Percentiles rank a stretch among this genome's conserved stretches.
Conservation (phyloP, 2,329 filamentous ascomycete species). For the Pseudogymnoascus sp. region DNA sequence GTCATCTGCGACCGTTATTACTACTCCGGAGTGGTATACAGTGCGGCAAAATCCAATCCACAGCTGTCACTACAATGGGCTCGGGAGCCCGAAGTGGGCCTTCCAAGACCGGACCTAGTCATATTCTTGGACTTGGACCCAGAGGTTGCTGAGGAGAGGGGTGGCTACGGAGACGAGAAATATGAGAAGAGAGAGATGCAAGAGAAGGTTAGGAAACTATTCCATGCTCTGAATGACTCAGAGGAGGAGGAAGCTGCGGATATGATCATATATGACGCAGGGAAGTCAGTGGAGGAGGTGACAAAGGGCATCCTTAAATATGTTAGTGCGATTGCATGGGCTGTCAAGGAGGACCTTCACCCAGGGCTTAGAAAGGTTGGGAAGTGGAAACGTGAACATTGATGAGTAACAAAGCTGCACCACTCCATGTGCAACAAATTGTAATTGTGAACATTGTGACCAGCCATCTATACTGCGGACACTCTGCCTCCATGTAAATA, state of each 20-base stretch:
- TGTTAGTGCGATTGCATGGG: conserved; percentile 32
- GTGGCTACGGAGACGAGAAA: conserved; percentile 81
- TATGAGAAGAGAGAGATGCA: conserved; percentile 87
- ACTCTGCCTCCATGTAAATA: conserved; percentile 2
- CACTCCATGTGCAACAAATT: neutral
- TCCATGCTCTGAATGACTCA: conserved; percentile 44
- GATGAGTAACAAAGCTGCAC: neutral
- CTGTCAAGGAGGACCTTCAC: conserved; percentile 1
- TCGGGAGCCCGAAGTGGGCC: conserved; percentile 70
- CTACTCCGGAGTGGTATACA: conserved; percentile 90
- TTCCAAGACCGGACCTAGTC: conserved; percentile 80
- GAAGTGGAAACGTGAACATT: conserved; percentile 13
- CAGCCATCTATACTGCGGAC: neutral
- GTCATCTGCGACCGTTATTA: conserved; percentile 91
- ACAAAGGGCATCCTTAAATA: conserved; percentile 38
- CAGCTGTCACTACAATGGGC: conserved; percentile 69
- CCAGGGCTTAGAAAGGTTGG: neutral
- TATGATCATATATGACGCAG: conserved; percentile 46
- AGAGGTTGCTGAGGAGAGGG: conserved; percentile 61
- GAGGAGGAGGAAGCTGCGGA: conserved; percentile 45
- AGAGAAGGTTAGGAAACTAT: conserved; percentile 64
- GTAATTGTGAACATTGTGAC: neutral
- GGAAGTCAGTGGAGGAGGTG: conserved; percentile 47
- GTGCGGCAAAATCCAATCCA: conserved; percentile 73
- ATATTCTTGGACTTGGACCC: conserved; percentile 79